A percentile compares a stretch with the other conserved stretches of the same genome.
phyloP scores from a whole-genome alignment of 805 yeast species.

The Candida coleopterorum region DNA sequence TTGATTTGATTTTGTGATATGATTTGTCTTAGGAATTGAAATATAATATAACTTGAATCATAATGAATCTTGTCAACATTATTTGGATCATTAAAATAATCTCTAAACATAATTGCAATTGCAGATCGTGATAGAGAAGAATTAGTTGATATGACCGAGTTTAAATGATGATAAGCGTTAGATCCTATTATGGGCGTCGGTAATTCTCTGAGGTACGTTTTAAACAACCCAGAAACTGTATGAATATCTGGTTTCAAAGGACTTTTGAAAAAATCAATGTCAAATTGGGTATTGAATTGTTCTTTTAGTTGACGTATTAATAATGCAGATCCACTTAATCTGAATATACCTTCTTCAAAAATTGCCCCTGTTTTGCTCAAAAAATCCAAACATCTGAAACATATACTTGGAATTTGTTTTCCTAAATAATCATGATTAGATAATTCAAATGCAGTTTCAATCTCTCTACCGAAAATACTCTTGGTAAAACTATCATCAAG shows the following conservation, averaged over 20 bases:
- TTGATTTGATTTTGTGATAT: conserved; percentile 57
- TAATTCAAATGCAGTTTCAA: conserved; percentile 46
- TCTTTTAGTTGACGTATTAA: conserved; percentile 66
- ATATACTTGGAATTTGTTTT: conserved; percentile 64
- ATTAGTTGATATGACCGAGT: conserved; percentile 18
- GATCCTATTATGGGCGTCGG: conserved; percentile 66
- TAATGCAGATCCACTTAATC: conserved; percentile 84
- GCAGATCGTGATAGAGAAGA: conserved; percentile 15
- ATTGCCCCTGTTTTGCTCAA: conserved; percentile 63
- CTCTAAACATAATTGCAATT: conserved; percentile 25
- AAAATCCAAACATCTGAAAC: conserved; percentile 69
- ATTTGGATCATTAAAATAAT: conserved; percentile 23
- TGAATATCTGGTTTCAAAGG: conserved; percentile 63
- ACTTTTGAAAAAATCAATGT: conserved; percentile 56
- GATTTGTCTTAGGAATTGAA: conserved; percentile 63
- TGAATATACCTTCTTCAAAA: conserved; percentile 86
- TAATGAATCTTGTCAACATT: conserved; percentile 52
- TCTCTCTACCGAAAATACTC: conserved; percentile 60
- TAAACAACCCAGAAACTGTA: conserved; percentile 81
- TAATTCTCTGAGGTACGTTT: conserved; percentile 74
- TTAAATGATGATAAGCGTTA: conserved; percentile 30
- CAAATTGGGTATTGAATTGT: conserved; percentile 61
- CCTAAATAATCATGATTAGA: conserved; percentile 47
- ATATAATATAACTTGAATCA: conserved; percentile 59
- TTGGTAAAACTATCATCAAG: conserved; percentile 32